Conservation (phyloP, 768 basidiomycete species). For the Kwoniella shandongensis region DNA sequence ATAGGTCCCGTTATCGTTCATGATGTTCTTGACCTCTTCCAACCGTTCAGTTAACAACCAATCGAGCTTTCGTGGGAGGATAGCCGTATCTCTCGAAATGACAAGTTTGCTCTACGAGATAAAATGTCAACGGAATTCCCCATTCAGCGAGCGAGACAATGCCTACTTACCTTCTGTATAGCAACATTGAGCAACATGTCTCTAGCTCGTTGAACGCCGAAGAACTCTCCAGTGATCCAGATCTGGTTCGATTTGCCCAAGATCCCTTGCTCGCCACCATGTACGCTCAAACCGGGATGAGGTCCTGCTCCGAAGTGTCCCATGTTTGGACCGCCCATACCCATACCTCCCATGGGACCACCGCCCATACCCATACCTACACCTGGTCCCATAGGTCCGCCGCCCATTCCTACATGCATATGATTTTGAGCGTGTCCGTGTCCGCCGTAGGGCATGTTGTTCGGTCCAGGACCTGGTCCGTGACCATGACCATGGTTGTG, state of each 20-base stretch:
- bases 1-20: constrained; percentile 95
- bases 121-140: constrained; percentile 4
- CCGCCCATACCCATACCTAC: constrained; percentile 14
- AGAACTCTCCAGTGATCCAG: constrained; percentile 98
- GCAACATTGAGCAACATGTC: constrained; percentile 93
- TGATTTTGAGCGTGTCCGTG: constrained; percentile 30
- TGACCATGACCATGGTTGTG: constrained; percentile 11
- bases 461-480: constrained; percentile 3
- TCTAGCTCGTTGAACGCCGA: constrained; percentile 87
- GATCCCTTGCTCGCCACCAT: constrained; percentile 47
- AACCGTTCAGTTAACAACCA: constrained; percentile 98
- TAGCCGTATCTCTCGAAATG: constrained; percentile 87
- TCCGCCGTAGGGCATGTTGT: constrained; percentile 11
- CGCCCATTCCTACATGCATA: constrained; percentile 33
- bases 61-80: constrained; percentile 93
- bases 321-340: constrained; percentile 48
- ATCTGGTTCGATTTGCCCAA: constrained; percentile 70
- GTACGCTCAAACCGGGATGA: constrained; percentile 35
- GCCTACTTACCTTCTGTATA: constrained; percentile 71
- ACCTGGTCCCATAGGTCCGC: constrained; percentile 28
- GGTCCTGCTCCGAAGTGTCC: constrained; percentile 54
- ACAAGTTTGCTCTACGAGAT: constrained; percentile 72
- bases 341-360: constrained; percentile 54
- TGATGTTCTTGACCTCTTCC: constrained; percentile 85
- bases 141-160: too few species aligned